Conservation (phyloP, 1,139 yeast species). For the Protomyces arabidopsidicola region DNA sequence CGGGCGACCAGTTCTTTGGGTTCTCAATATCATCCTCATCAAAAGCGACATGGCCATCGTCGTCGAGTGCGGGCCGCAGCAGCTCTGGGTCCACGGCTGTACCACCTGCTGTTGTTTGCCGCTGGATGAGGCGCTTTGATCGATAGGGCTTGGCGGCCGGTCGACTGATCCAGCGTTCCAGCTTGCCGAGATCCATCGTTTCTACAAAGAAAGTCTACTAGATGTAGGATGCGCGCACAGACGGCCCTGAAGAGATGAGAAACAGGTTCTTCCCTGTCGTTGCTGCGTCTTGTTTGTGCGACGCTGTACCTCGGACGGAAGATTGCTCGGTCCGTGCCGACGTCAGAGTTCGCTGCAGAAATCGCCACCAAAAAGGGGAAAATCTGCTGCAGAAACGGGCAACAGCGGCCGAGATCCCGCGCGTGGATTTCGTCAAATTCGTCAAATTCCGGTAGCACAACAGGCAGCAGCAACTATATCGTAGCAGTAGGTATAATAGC, state of each 20-base stretch:
- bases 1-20: conserved; percentile 49
- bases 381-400: too few relatives aligned
- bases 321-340: neutral
- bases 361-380: too few relatives aligned
- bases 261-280: too few relatives aligned
- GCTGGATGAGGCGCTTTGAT: conserved; percentile 3
- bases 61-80: conserved; percentile 1
- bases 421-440: too few relatives aligned
- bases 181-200: neutral
- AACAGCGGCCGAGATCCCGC: too few relatives aligned
- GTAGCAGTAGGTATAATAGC: too few relatives aligned
- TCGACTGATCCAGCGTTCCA: conserved; percentile 13
- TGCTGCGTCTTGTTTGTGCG: too few relatives aligned
- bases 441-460: too few relatives aligned
- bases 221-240: too few relatives aligned
- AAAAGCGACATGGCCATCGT: conserved; percentile 27
- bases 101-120: conserved; percentile 1
- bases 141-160: conserved; percentile 23
- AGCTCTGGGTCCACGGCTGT: neutral
- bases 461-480: too few relatives aligned
- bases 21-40: conserved; percentile 46
- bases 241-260: too few relatives aligned
- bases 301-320: too few relatives aligned
- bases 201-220: neutral
- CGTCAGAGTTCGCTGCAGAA: neutral